These are phyloP conservation scores for Fusarium sp. DNA, from an alignment of 2,329 filamentous ascomycete species.

Conservation along the genomic window DNA sequence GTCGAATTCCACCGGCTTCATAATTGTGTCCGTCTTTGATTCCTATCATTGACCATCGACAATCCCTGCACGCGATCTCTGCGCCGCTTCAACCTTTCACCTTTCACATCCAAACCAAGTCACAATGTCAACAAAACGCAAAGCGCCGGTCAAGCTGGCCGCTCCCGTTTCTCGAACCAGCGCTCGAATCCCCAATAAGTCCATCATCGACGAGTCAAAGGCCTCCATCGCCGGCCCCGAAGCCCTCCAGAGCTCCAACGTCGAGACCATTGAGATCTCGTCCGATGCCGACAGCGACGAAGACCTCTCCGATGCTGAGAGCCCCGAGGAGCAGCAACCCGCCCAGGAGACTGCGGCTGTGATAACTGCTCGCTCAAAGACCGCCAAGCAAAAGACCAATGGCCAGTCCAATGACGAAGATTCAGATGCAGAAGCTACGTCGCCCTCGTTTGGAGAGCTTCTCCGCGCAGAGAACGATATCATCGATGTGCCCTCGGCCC, in stretches of 20 bases:
- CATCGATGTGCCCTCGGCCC: conserved; percentile 76
- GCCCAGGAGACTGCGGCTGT: conserved; percentile 26
- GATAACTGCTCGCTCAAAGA: conserved; percentile 37
- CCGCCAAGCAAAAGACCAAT: conserved; percentile 44
- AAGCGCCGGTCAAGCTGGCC: conserved; percentile 70
- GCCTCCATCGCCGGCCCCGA: conserved; percentile 66
- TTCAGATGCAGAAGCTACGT: conserved; percentile 65
- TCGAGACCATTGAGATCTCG: conserved; percentile 70
- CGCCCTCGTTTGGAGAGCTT: conserved; percentile 89
- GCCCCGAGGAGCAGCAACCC: conserved; percentile 48
- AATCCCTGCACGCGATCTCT: conserved; percentile 39
- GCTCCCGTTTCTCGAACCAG: conserved; percentile 68
- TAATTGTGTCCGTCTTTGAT: not conserved
- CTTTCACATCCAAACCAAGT: conserved; percentile 13
- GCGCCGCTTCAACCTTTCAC: conserved; percentile 24
- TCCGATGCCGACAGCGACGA: conserved; percentile 68
- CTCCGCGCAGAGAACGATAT: conserved; percentile 79
- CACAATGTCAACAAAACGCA: conserved; percentile 73
- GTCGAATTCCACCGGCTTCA: not conserved
- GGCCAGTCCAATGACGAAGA: conserved; percentile 50
- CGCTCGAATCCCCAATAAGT: conserved; percentile 66
- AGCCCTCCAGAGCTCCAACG: conserved; percentile 55
- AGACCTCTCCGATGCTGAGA: conserved; percentile 63
- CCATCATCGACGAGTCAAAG: conserved; percentile 71
- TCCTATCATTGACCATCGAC: conserved; percentile 12